phyloP scores from a whole-genome alignment of 1,139 yeast species.

The Yamadazyma diddensiae region DNA sequence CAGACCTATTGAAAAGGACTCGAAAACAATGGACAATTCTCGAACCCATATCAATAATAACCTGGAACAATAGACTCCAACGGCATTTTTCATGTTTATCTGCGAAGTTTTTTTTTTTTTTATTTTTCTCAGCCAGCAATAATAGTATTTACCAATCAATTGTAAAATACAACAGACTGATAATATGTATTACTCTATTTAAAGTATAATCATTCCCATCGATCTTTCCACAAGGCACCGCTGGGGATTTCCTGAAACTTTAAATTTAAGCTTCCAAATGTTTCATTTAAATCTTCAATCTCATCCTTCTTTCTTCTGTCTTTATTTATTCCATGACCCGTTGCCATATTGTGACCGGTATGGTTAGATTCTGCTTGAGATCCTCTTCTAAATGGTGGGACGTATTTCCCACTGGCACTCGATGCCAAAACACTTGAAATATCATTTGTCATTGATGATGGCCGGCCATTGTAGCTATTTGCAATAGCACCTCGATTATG shows the following conservation, averaged over 20 bases:
- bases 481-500: background rate
- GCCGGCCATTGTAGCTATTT: slow-evolving; percentile 10
- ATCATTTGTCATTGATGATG: slow-evolving; percentile 16
- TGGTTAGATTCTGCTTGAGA: slow-evolving; percentile 21
- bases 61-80: slow-evolving; percentile 1
- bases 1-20: slow-evolving; percentile 1
- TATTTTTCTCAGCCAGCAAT: background rate
- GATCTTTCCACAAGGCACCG: slow-evolving; percentile 33
- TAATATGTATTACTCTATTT: background rate
- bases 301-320: slow-evolving; percentile 8
- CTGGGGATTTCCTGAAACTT: slow-evolving; percentile 7
- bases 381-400: slow-evolving; percentile 68
- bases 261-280: slow-evolving; percentile 6
- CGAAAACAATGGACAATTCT: background rate
- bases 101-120: background rate
- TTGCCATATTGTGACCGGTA: background rate
- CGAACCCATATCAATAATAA: background rate
- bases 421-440: slow-evolving; percentile 11
- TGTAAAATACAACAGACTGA: no score
- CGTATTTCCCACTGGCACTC: slow-evolving; percentile 50
- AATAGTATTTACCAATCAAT: slow-evolving; percentile 1
- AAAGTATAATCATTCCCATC: slow-evolving; percentile 21
- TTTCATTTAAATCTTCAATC: slow-evolving; percentile 6
- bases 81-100: background rate
- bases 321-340: slow-evolving; percentile 2